A percentile compares a stretch with the other conserved stretches of the same genome.
Conservation (phyloP, 129 eudicot genomes). For the Chrysanthemum makinoi region DNA sequence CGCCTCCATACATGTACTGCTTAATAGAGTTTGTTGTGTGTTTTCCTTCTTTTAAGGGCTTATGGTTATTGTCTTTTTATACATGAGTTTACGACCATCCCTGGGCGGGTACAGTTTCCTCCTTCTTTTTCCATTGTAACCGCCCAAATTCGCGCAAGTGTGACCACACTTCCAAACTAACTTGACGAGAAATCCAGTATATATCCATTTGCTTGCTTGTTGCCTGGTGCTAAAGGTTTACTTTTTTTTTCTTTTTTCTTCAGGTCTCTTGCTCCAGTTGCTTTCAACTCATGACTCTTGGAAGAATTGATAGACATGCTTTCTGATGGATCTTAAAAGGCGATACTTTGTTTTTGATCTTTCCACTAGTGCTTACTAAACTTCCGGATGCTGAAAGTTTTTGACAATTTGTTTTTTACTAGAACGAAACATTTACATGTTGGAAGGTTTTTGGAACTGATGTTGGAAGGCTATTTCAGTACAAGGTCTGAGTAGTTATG, state of each 20-base stretch:
- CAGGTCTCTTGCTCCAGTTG: slow-evolving; percentile 1
- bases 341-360: slow-evolving; percentile 21
- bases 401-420: slow-evolving; percentile 20
- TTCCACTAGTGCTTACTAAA: slow-evolving; percentile 23
- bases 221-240: neutral
- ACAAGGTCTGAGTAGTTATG: slow-evolving; percentile 10
- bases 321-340: neutral
- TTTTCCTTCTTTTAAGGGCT: neutral
- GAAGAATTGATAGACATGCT: slow-evolving; percentile 10
- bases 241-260: neutral
- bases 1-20: no score
- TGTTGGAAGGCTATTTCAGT: neutral
- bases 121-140: neutral
- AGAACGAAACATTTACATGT: neutral
- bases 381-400: slow-evolving; percentile 3
- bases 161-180: no score
- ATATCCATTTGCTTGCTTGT: neutral
- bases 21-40: no score
- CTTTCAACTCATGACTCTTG: neutral
- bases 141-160: no score
- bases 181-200: no score
- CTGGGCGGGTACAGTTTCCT: neutral
- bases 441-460: slow-evolving; percentile 7
- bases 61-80: neutral
- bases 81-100: neutral